phyloP scores from a whole-genome alignment of 805 yeast species.

The Candida schatavii region DNA sequence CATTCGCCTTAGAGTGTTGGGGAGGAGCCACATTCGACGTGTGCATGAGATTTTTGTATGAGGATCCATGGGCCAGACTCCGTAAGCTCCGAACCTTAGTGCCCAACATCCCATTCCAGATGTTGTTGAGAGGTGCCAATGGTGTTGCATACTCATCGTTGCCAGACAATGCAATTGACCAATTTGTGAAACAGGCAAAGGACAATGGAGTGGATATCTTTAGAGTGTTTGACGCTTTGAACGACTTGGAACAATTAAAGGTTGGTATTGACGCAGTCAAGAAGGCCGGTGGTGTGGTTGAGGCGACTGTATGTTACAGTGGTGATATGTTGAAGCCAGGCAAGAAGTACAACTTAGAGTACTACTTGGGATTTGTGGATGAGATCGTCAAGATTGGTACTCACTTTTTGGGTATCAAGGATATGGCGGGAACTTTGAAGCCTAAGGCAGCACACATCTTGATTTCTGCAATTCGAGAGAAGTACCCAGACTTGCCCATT shows the following conservation, averaged over 20 bases:
- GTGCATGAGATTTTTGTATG: constrained; percentile 96
- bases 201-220: constrained; percentile 95
- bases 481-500: constrained; percentile 91
- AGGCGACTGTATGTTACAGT: constrained; percentile 96
- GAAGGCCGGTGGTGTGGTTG: constrained; percentile 98
- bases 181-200: constrained; percentile 92
- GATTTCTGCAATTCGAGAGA: constrained; percentile 76
- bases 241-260: constrained; percentile 92
- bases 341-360: constrained; percentile 92
- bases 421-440: constrained; percentile 99
- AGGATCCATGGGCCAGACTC: constrained; percentile 98
- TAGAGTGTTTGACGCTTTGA: constrained; percentile 96
- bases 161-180: constrained; percentile 98
- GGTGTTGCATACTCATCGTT: constrained; percentile 98
- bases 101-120: constrained; percentile 98
- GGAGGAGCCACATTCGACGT: constrained; percentile 99
- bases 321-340: constrained; percentile 98
- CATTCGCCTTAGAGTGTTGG: constrained; percentile 98
- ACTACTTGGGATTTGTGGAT: constrained; percentile 80
- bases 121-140: constrained; percentile 98
- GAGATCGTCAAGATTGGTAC: constrained; percentile 91
- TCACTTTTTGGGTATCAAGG: constrained; percentile 95
- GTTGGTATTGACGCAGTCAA: constrained; percentile 98
- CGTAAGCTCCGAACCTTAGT: constrained; percentile 83
- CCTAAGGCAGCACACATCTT: constrained; percentile 88